These are phyloP conservation scores for Apophysomyces variabilis DNA, from an alignment of 371 early-diverging fungal genomes.

Conservation along the genomic window DNA sequence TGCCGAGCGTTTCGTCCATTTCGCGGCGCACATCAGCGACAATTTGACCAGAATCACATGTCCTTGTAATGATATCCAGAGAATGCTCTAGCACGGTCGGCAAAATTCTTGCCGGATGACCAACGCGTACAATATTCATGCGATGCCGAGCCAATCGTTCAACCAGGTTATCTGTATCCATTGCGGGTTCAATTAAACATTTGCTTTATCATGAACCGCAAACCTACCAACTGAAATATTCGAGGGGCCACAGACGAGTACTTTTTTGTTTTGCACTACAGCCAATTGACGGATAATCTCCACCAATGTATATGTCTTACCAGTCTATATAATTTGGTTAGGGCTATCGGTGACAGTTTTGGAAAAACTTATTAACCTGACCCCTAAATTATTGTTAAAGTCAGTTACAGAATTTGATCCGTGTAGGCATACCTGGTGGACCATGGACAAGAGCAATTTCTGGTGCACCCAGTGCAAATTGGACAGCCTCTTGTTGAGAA, in stretches of 20 bases:
- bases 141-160: conserved; percentile 71
- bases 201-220: background rate
- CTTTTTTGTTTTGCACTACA: conserved; percentile 61
- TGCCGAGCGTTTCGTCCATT: conserved; percentile 71
- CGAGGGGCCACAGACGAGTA: conserved; percentile 94
- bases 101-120: conserved; percentile 86
- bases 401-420: background rate
- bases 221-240: conserved; percentile 88
- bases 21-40: conserved; percentile 82
- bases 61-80: conserved; percentile 70
- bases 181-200: background rate
- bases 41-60: conserved; percentile 78
- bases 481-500: conserved; percentile 79
- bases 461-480: conserved; percentile 64
- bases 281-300: conserved; percentile 85
- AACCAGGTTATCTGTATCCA: conserved; percentile 74
- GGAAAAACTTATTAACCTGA: background rate
- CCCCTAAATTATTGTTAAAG: conserved; percentile 4
- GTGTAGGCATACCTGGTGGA: conserved; percentile 66
- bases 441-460: conserved; percentile 86
- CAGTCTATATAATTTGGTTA: conserved; percentile 58
- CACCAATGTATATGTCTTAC: conserved; percentile 93
- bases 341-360: background rate
- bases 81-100: conserved; percentile 73
- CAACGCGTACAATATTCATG: conserved; percentile 79